phyloP scores from a whole-genome alignment of 345 rosid species.

The Aquilaria yunnanensis region DNA sequence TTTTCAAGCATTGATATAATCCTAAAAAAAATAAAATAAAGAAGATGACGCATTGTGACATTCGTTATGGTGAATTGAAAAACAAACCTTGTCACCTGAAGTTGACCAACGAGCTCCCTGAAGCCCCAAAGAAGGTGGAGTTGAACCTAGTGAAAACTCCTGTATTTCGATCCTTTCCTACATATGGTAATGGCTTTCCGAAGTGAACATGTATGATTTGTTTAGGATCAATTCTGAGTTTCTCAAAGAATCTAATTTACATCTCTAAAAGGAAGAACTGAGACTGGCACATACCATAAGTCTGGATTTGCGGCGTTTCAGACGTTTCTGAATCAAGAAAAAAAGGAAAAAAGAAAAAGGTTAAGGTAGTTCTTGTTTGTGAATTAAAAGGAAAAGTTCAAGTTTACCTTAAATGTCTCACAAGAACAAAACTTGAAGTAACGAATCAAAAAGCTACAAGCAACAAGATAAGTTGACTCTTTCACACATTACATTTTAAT shows the following conservation, averaged over 20 bases:
- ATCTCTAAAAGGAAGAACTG: background rate
- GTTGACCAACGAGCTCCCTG: constrained; percentile 71
- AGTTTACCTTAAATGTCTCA: background rate
- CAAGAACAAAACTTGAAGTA: no score
- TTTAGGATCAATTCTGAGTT: constrained; percentile 9
- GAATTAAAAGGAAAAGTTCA: background rate
- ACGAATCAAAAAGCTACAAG: no score
- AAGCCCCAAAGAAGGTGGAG: constrained; percentile 66
- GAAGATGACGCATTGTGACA: background rate
- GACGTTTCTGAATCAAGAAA: constrained; percentile 54
- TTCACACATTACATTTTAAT: no score
- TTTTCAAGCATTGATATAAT: no score
- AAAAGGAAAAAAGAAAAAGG: background rate
- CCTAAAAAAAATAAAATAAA: no score
- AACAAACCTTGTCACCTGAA: constrained; percentile 66
- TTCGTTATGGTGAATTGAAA: constrained; percentile 7
- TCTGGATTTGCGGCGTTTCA: constrained; percentile 53
- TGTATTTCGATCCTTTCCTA: constrained; percentile 66
- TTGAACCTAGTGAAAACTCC: constrained; percentile 77
- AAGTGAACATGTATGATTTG: constrained; percentile 8
- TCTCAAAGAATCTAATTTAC: no score
- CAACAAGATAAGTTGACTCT: no score
- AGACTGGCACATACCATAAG: constrained; percentile 51
- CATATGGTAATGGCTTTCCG: constrained; percentile 5
- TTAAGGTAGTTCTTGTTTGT: no score